Base-by-base conservation (phyloP, 495 filamentous ascomycete species). In the Trichocladium uniseriatum region DNA sequence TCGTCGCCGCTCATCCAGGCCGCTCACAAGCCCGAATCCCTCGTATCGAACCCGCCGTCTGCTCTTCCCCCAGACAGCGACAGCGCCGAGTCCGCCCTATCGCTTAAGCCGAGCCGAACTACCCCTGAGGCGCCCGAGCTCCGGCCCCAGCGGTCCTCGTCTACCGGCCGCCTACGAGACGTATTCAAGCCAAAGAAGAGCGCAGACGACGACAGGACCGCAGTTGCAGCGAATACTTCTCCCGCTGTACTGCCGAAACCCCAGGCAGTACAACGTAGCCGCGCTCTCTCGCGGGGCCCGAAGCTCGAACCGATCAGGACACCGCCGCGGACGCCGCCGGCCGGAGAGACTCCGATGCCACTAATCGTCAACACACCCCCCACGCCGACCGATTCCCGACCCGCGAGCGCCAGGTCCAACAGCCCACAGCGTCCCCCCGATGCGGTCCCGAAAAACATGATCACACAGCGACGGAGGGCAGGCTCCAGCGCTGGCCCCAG, bases 1-100 rank as follows among this genome's bases (percentile, higher is more conserved):
- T 91, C 87, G 14, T 90, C 89, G 21, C 89, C 87, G 24, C 67
- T 89, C 44, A 78, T 92, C 29, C 80, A 82, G 54, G 64, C 69
- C 13, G 60, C 63, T 66, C 56, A 77, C 70, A 44, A 75, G 68
- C 52, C 70, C 65, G 51, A 71, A 32, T 43, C 60, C 36, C n/a
- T n/a, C n/a, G n/a, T n/a, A 60, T 67, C 40, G 48, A 52, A 34
- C 49, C 58, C 34, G 60, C 16, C 57, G 11, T 56, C 56, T 2
- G 44, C 48, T n/a, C 44, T 56, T 14, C 51, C 46, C 9, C 44
- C 41, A 13, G 57, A 47, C 50, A 41, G 43, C 45, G 57, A 67
- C 43, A 62, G 53, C 38, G 37, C 54, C 45, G 53, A 62, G 5
- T 59, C 59, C 19, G 40, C 57, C 1, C 20, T 45, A 3, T 47